Conservation (phyloP, 441 rosid species). For the Pelargonium australe region DNA sequence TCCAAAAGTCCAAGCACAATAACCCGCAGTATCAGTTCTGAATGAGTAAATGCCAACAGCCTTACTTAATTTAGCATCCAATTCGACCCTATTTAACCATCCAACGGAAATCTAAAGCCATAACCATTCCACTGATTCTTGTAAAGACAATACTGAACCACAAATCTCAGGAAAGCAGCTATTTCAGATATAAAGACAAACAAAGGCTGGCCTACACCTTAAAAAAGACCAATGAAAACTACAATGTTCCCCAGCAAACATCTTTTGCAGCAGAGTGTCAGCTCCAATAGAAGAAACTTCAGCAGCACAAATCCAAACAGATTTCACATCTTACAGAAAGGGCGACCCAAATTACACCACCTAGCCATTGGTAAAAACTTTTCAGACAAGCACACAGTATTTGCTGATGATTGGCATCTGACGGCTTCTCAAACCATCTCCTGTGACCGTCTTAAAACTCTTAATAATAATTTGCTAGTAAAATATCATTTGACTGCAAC, state of each 20-base stretch:
- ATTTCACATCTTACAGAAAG: neutral
- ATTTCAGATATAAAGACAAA: conserved; percentile 17
- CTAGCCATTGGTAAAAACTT: neutral
- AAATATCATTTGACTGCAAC: conserved; percentile 8
- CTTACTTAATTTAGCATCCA: neutral
- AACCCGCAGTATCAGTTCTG: neutral
- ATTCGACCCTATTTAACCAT: conserved; percentile 6
- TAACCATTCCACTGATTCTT: conserved; percentile 1
- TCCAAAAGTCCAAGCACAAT: conserved; percentile 7
- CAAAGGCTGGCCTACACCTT: conserved; percentile 12
- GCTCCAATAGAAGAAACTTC: too few species aligned
- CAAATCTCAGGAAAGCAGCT: conserved; percentile 14
- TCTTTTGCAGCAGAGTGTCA: too few species aligned
- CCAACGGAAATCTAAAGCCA: neutral
- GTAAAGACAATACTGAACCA: conserved; percentile 12
- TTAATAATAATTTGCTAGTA: conserved; percentile 10
- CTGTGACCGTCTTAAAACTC: conserved; percentile 15
- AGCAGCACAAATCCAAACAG: too few species aligned
- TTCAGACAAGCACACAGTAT: conserved; percentile 8
- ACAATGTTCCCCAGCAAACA: too few species aligned
- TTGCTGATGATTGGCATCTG: conserved; percentile 14
- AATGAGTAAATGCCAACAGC: neutral
- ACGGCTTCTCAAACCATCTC: conserved; percentile 9
- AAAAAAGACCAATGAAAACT: conserved; percentile 13
- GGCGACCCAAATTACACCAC: neutral